Percentiles rank a stretch among this genome's conserved stretches.
Conservation (phyloP, 2,329 filamentous ascomycete genomes). For the Clarireedia sp. region DNA sequence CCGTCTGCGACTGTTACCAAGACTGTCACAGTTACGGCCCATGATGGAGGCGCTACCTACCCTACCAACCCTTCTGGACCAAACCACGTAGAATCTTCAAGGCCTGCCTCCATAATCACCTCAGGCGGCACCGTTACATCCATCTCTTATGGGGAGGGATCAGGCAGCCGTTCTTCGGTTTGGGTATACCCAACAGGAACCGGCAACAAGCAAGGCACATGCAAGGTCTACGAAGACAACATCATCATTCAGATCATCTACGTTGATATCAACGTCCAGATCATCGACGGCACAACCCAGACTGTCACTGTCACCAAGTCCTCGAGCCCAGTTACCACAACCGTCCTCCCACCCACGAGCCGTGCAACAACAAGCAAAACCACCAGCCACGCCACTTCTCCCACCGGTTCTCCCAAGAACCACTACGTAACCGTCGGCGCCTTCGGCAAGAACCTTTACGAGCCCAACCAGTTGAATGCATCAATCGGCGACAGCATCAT, state of each 20-base stretch:
- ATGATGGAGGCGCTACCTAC: background rate
- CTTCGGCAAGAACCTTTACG: conserved; percentile 33
- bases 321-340: background rate
- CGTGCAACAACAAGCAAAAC: background rate
- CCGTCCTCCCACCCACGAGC: background rate
- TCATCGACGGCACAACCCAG: background rate
- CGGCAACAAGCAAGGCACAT: conserved; percentile 13
- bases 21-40: background rate
- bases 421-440: background rate
- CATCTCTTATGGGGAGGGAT: background rate
- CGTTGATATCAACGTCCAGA: background rate
- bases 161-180: conserved; percentile 8
- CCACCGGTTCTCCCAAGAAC: background rate
- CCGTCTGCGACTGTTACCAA: background rate
- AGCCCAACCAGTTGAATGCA: conserved; percentile 50
- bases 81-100: background rate
- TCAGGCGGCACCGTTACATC: background rate
- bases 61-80: background rate
- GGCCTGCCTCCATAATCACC: background rate
- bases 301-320: background rate
- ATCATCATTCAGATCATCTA: conserved; percentile 10
- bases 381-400: background rate
- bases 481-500: conserved; percentile 58
- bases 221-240: conserved; percentile 13
- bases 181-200: conserved; percentile 16